Conservation (phyloP, 2,329 filamentous ascomycete species). For the Botrytis elliptica region DNA sequence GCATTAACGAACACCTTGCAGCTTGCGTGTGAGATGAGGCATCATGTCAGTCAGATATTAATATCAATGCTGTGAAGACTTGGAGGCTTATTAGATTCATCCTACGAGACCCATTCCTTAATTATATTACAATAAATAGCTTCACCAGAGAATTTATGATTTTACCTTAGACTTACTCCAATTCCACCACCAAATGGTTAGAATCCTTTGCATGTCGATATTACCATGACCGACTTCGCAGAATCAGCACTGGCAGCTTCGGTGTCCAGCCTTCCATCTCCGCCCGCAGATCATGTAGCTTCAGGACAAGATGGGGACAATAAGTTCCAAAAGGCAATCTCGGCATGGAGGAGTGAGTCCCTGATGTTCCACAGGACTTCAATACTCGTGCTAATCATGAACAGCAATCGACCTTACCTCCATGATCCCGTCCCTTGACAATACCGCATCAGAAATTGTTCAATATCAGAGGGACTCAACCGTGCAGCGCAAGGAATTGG, state of each 20-base stretch:
- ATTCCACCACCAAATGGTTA: constrained; percentile 4
- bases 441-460: constrained; percentile 92
- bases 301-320: constrained; percentile 61
- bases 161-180: neutral
- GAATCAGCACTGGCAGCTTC: constrained; percentile 31
- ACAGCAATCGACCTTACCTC: constrained; percentile 82
- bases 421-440: constrained; percentile 82
- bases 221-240: constrained; percentile 36
- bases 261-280: constrained; percentile 20
- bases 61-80: neutral
- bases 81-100: constrained; percentile 2
- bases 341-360: constrained; percentile 84
- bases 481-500: constrained; percentile 91
- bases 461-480: constrained; percentile 92
- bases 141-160: neutral
- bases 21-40: neutral
- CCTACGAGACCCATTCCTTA: neutral
- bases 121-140: neutral
- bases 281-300: constrained; percentile 25
- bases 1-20: constrained; percentile 21
- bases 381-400: constrained; percentile 23
- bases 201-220: neutral
- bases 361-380: constrained; percentile 5
- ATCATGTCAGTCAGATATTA: neutral
- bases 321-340: constrained; percentile 95